Evolutionary conservation across 176 grass and related monocot genomes (phyloP), one percentile per base, ranked within the genome.

Genomic region (Secale cereale): DNA sequence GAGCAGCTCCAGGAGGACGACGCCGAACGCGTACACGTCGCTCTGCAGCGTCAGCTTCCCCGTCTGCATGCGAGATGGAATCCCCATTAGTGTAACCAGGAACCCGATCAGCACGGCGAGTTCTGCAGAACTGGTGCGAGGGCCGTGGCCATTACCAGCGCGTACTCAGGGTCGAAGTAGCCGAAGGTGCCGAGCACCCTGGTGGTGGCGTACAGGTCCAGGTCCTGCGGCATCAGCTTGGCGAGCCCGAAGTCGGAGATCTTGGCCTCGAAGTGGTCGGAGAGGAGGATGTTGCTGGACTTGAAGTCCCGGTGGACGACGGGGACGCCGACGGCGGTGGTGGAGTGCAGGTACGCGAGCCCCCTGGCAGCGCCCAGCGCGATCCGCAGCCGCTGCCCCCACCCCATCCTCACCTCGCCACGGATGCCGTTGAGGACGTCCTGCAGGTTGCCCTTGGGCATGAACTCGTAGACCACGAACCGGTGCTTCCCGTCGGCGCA

Each of bases 281-380:
- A 89, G 37, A 99, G 87, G 35, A 99, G 93, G 85, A 99, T 88
- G 78, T 99, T 99, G 87, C 94, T 94, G 46, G 97, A 99, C 85
- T 99, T 99, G 94, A 99, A 99, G 87, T 99, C 97, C 61, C 97
- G 86, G 78, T 99, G 97, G 27, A 99, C 91, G 83, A 99, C 89
- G 29, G 97, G 97, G 72, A 89, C 87, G 73, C 97, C 97, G 80
- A 94, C 94, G 27, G 88, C 93, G 6, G 91, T 89, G 84, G 67
- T 92, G 6, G 91, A 99, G 79, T 96, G 97, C 46, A 99, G 94
- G 79, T 99, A 99, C 2, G 97, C 88, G 7, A 99, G 90, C 30
- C 86, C 97, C 80, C 89, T 94, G 60, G 97, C 97, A 14, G 92
- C 88, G 64, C 97, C 97, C 33, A 99, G 86, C 80, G 97, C 97